Base-by-base conservation (phyloP, 1,284 basidiomycete species). In the Fomitopsis pinicola region DNA sequence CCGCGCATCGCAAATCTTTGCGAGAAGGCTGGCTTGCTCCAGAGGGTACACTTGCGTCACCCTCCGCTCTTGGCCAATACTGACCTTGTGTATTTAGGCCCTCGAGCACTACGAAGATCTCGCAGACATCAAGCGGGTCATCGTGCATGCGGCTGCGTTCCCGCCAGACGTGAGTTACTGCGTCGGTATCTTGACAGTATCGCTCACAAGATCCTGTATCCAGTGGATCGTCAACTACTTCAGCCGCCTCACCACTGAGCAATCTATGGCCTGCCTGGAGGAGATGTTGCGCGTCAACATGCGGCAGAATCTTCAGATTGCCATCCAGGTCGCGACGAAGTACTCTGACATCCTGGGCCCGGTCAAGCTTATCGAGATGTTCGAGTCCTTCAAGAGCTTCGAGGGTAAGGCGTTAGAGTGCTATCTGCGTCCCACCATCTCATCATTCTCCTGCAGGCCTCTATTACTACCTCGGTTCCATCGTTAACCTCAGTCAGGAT, bases 221-320 rank as follows among this genome's bases (percentile, higher is more conserved):
- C 66, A 94, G 87, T 99, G 97, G 97, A 88, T 99, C 56, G 94
- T 99, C 71, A 91, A 88, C 76, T 99, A 98, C 81, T 99, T 99
- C 79, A 97, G 95, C 75, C 89, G 90, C 59, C 85, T 99, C 65
- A 99, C 97, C 1, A 97, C 97, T n/a, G 97, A 99, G 73, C 97
- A 99, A 76, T 97, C 97, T 2, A 91, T 99, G 81, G 91, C 90
- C 22, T 98, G 94, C 76, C 80, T 99, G 78, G 89, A 97, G 69
- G 97, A 99, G 79, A 99, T 99, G 97, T 86, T 99, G 62, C 86
- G 89, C 61, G 85, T 95, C 70, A 99, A 99, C 79, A 98, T 99
- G 67, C 92, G 97, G 59, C 97, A 99, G 78, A 99, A 99, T 77
- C 81, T 99, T 52, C 94, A 97, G 72, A 88, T 98, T 55, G 97